phyloP scores from a whole-genome alignment of 2,329 filamentous ascomycete species.

The Colletotrichum costaricense region DNA sequence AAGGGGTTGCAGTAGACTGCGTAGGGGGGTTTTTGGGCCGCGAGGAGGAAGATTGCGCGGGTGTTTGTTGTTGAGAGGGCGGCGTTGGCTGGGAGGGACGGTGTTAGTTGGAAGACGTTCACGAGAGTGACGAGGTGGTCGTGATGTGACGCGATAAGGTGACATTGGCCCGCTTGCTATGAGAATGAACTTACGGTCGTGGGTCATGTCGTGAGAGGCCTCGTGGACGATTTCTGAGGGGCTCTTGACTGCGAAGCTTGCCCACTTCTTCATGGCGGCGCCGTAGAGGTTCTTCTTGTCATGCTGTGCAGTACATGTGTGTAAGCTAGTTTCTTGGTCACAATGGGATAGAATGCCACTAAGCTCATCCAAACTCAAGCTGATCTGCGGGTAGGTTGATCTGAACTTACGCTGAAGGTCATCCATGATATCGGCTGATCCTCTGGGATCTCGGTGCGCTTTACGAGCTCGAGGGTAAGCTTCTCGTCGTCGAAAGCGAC shows the following conservation, averaged over 20 bases:
- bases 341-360: background rate
- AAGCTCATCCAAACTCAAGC: background rate
- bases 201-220: constrained; percentile 79
- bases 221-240: constrained; percentile 82
- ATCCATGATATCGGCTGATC: constrained; percentile 95
- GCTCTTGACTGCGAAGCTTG: constrained; percentile 80
- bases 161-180: background rate
- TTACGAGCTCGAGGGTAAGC: constrained; percentile 78
- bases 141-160: background rate
- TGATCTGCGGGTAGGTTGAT: background rate
- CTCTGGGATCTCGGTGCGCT: constrained; percentile 82
- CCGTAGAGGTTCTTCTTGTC: constrained; percentile 87
- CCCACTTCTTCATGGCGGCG: constrained; percentile 94
- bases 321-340: constrained; percentile 32
- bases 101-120: constrained; percentile 25
- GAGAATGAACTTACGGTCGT: constrained; percentile 71
- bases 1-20: constrained; percentile 92
- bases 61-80: constrained; percentile 80
- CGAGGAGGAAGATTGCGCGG: constrained; percentile 88
- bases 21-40: constrained; percentile 81
- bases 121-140: background rate
- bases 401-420: constrained; percentile 79
- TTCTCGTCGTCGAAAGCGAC: constrained; percentile 88
- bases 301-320: constrained; percentile 64
- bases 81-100: constrained; percentile 67